phyloP scores from a whole-genome alignment of 257 asterid genomes.

The Coffea eugenioides region DNA sequence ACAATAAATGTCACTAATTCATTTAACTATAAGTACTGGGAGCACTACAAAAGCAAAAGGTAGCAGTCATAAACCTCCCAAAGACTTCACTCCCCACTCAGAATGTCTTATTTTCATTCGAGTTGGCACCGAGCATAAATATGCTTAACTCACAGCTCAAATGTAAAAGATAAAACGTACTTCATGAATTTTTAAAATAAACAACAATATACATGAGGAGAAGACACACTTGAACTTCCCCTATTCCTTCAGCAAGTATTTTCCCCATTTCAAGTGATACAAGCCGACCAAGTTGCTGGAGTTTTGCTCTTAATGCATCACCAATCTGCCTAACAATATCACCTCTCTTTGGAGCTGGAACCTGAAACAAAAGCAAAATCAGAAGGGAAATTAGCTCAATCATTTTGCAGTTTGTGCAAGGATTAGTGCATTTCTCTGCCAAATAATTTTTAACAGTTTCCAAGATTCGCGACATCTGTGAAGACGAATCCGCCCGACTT shows the following conservation, averaged over 20 bases:
- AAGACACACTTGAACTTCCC: slow-evolving; percentile 87
- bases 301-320: slow-evolving; percentile 84
- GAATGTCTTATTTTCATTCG: not conserved
- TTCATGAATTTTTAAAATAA: not conserved
- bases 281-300: slow-evolving; percentile 85
- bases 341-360: slow-evolving; percentile 99
- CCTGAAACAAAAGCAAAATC: slow-evolving; percentile 40
- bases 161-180: not conserved
- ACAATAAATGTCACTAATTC: not conserved
- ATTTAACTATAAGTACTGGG: not conserved
- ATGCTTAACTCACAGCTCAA: not conserved
- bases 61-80: not conserved
- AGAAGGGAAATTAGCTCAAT: not conserved
- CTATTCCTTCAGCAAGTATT: slow-evolving; percentile 95
- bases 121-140: not conserved
- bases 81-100: not conserved
- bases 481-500: not conserved
- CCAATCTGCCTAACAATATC: slow-evolving; percentile 98
- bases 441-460: not conserved
- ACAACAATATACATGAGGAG: not conserved
- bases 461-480: not conserved
- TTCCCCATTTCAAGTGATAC: slow-evolving; percentile 99
- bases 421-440: not conserved
- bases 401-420: not conserved
- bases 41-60: not conserved